phyloP scores from a whole-genome alignment of 495 filamentous ascomycete species.

The Evansstolkia leycettana region DNA sequence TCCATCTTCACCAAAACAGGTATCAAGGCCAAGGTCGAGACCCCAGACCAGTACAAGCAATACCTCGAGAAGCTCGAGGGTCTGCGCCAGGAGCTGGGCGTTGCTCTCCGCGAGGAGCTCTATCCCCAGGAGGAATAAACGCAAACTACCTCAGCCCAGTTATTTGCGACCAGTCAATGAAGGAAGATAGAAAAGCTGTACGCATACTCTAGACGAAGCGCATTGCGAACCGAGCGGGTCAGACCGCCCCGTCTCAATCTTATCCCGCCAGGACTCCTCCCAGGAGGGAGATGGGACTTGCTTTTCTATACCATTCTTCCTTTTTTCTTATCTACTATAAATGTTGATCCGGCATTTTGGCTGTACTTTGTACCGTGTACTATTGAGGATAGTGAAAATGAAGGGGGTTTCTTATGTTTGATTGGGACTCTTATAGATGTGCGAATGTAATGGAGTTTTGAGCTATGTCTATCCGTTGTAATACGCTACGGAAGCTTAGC shows the following conservation, averaged over 20 bases:
- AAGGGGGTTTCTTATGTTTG: conserved; percentile 2
- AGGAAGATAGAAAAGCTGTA: conserved; percentile 33
- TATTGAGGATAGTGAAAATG: conserved; percentile 11
- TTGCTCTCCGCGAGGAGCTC: conserved; percentile 84
- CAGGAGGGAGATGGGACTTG: conserved; percentile 2
- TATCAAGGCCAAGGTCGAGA: conserved; percentile 99
- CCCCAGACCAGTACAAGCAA: conserved; percentile 92
- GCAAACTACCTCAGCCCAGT: background rate
- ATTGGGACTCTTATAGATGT: too few species aligned
- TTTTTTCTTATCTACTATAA: conserved; percentile 14
- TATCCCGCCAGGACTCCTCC: background rate
- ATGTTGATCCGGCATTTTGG: conserved; percentile 12
- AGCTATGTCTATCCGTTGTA: too few species aligned
- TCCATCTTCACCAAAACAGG: conserved; percentile 39
- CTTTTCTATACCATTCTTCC: conserved; percentile 17
- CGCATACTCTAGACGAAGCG: conserved; percentile 33
- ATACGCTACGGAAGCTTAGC: too few species aligned
- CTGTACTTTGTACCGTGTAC: conserved; percentile 12
- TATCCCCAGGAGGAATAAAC: conserved; percentile 66
- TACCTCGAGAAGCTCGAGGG: conserved; percentile 89
- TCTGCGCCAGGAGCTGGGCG: conserved; percentile 85
- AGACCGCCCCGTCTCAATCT: too few species aligned
- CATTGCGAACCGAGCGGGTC: too few species aligned
- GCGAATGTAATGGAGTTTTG: too few species aligned
- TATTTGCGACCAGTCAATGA: background rate